phyloP scores from a whole-genome alignment of 2,329 filamentous ascomycete genomes.

The Claviceps maximensis region DNA sequence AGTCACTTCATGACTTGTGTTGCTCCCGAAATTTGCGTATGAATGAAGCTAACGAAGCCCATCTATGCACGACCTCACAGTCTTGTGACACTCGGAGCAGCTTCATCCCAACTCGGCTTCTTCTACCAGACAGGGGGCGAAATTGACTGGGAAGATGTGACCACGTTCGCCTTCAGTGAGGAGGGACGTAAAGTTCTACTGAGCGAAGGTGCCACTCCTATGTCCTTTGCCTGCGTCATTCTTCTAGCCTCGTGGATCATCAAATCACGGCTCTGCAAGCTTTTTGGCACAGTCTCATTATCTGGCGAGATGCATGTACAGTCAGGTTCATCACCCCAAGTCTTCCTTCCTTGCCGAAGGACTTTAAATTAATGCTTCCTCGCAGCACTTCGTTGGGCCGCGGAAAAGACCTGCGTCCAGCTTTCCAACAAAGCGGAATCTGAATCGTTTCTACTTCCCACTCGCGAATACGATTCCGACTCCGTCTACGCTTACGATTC shows the following conservation, averaged over 20 bases:
- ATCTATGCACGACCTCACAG: conserved; percentile 7
- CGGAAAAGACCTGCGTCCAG: neutral
- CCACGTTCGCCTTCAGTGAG: conserved; percentile 16
- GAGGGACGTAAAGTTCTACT: conserved; percentile 20
- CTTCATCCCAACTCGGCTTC: conserved; percentile 20
- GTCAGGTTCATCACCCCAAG: conserved; percentile 11
- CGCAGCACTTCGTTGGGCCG: conserved; percentile 2
- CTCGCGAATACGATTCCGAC: conserved; percentile 1
- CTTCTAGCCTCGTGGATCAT: conserved; percentile 13
- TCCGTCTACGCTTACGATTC: conserved; percentile 5
- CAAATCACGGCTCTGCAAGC: conserved; percentile 13
- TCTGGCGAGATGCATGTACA: conserved; percentile 9
- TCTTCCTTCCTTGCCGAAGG: neutral
- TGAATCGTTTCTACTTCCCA: conserved; percentile 4
- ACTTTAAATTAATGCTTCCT: neutral
- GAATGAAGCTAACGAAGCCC: neutral
- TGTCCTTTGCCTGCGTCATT: conserved; percentile 11
- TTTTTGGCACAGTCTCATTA: conserved; percentile 12
- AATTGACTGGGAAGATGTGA: conserved; percentile 20
- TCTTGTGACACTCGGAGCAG: conserved; percentile 15
- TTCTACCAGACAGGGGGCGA: conserved; percentile 19
- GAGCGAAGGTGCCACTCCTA: conserved; percentile 15
- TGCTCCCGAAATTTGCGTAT: too few species aligned
- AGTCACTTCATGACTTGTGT: conserved; percentile 2
- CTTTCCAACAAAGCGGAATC: neutral